Evolutionary conservation across 2,329 filamentous ascomycete genomes (phyloP).

Genomic region (Penicillium sp.): DNA sequence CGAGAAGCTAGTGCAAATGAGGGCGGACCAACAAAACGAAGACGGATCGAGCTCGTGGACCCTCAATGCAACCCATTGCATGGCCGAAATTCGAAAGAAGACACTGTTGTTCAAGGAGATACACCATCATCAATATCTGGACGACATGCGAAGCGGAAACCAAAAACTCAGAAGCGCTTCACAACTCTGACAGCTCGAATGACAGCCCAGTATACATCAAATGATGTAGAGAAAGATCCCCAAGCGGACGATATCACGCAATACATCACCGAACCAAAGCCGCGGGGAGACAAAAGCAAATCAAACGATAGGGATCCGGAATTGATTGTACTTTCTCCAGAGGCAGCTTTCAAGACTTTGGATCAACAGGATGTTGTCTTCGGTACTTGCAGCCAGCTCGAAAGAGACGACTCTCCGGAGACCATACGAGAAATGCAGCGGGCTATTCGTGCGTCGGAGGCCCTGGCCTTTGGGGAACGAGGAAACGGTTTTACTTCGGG

Average conservation of each 20-base stretch:
- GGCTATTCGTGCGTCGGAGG: conserved; percentile 42
- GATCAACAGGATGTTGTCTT: conserved; percentile 79
- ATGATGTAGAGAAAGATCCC: conserved; percentile 35
- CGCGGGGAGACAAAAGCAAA: conserved; percentile 34
- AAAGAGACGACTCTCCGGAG: conserved; percentile 72
- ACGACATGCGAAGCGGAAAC: conserved; percentile 26
- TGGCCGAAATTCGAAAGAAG: conserved; percentile 22
- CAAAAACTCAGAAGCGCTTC: conserved; percentile 68
- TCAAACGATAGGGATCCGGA: conserved; percentile 43
- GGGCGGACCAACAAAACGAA: conserved; percentile 44
- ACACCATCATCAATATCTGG: conserved; percentile 17
- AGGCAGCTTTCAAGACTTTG: conserved; percentile 69
- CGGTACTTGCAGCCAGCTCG: conserved; percentile 84
- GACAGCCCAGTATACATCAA: conserved; percentile 69
- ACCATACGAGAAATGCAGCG: conserved; percentile 48
- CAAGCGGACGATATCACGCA: conserved; percentile 14
- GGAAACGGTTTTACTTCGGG: not conserved
- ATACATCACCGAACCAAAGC: conserved; percentile 26
- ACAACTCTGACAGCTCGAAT: conserved; percentile 80
- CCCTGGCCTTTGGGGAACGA: conserved; percentile 18
- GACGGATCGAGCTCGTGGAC: conserved; percentile 45
- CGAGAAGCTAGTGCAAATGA: conserved; percentile 23
- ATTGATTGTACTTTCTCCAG: conserved; percentile 71
- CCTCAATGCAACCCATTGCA: conserved; percentile 23
- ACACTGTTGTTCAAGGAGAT: conserved; percentile 24